Evolutionary conservation across 2,329 filamentous ascomycete genomes (phyloP).

Genomic region (Colletotrichum cuscutae): DNA sequence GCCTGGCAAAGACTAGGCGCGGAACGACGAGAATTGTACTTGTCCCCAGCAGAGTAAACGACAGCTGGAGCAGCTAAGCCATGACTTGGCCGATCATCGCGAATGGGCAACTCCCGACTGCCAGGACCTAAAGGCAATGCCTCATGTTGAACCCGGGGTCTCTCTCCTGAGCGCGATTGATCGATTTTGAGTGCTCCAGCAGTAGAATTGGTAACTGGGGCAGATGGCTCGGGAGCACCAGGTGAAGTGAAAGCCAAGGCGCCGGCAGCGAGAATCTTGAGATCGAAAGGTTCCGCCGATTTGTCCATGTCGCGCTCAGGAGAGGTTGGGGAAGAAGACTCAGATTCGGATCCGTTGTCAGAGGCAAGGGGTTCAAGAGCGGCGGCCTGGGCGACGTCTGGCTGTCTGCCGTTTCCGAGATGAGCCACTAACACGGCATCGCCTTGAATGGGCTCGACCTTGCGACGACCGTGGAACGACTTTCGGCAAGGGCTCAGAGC

Average conservation of each 20-base stretch:
- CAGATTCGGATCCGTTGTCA: conserved; percentile 30
- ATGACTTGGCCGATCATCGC: conserved; percentile 42
- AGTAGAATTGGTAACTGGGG: conserved; percentile 36
- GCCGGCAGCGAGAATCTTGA: conserved; percentile 45
- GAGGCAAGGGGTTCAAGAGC: conserved; percentile 62
- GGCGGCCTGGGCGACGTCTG: conserved; percentile 71
- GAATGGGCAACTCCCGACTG: conserved; percentile 46
- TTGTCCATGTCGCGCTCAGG: conserved; percentile 25
- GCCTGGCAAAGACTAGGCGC: conserved; percentile 7
- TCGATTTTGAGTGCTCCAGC: conserved; percentile 11
- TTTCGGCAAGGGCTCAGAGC: conserved; percentile 51
- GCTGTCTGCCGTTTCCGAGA: conserved; percentile 71
- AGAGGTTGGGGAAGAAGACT: conserved; percentile 31
- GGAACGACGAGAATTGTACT: conserved; percentile 9
- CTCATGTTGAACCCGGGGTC: background rate
- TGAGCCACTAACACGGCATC: conserved; percentile 75
- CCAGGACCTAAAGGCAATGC: conserved; percentile 27
- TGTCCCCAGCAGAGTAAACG: conserved; percentile 21
- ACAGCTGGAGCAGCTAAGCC: conserved; percentile 21
- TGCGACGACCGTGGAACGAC: conserved; percentile 63
- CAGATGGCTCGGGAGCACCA: conserved; percentile 24
- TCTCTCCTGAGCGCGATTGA: conserved; percentile 4
- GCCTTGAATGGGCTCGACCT: conserved; percentile 66
- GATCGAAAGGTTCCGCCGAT: conserved; percentile 37
- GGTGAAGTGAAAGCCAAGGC: conserved; percentile 41